These are phyloP conservation scores for Cymbopogon flexuosus DNA, from an alignment of 202 grass and related monocot species.

Conservation along the genomic window DNA sequence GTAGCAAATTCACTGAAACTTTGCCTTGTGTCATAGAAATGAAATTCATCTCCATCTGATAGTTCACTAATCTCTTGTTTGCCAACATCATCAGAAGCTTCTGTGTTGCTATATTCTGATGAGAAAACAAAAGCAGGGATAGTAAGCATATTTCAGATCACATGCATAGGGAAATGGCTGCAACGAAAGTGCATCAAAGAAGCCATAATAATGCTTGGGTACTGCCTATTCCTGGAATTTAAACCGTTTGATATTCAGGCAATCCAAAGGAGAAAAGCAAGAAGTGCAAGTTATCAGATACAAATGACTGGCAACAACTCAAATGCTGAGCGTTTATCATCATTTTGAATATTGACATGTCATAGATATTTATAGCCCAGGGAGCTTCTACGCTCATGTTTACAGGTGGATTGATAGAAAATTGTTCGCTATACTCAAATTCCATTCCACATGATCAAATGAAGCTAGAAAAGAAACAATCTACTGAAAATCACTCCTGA, in stretches of 20 bases:
- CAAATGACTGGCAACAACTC: not conserved
- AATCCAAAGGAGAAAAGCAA: not conserved
- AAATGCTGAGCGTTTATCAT: conserved; percentile 7
- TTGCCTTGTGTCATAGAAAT: conserved; percentile 71
- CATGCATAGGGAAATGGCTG: not conserved
- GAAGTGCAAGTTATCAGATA: not conserved
- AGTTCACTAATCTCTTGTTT: conserved; percentile 56
- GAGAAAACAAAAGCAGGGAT: conserved; percentile 14
- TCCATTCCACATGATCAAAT: not conserved
- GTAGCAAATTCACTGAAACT: conserved; percentile 46
- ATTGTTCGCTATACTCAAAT: not conserved
- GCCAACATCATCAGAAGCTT: conserved; percentile 62
- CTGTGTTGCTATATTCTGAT: conserved; percentile 76
- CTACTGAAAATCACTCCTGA: not conserved
- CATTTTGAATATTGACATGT: not conserved
- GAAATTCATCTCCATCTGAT: conserved; percentile 54
- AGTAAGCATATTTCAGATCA: not conserved
- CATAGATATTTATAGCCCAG: not conserved
- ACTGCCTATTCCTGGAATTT: not conserved
- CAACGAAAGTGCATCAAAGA: not conserved
- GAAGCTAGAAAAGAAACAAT: not conserved
- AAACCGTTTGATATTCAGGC: conserved; percentile 6
- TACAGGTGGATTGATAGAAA: not conserved
- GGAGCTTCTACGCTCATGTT: not conserved
- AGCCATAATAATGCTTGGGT: not conserved